phyloP scores from a whole-genome alignment of 163 green algal species.

The Volvox carteri region DNA sequence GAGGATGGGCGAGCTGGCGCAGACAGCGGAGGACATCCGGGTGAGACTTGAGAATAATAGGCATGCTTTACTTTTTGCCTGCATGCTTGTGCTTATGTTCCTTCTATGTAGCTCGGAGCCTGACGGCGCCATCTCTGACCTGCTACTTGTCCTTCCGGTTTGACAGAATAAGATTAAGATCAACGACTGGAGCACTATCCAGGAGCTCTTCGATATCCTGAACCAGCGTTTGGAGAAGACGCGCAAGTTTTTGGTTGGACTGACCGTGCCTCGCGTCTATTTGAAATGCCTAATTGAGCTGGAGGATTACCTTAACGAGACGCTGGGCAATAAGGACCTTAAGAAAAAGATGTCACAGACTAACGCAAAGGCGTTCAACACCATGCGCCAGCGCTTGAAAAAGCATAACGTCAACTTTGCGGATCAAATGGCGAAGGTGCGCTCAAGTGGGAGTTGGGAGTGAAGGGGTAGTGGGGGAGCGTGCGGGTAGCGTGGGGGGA shows the following conservation, averaged over 20 bases:
- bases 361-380: slow-evolving; percentile 95
- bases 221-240: slow-evolving; percentile 97
- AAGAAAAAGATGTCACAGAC: slow-evolving; percentile 97
- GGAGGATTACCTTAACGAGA: slow-evolving; percentile 91
- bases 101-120: slow-evolving; percentile 13
- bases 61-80: background rate
- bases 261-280: slow-evolving; percentile 85
- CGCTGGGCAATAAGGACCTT: slow-evolving; percentile 85
- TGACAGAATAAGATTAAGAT: slow-evolving; percentile 98
- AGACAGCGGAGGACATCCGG: slow-evolving; percentile 90
- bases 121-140: background rate
- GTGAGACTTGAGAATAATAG: slow-evolving; percentile 62
- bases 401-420: slow-evolving; percentile 91
- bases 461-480: too few species aligned
- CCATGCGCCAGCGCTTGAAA: slow-evolving; percentile 97
- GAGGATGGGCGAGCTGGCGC: slow-evolving; percentile 89
- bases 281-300: slow-evolving; percentile 90
- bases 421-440: slow-evolving; percentile 82
- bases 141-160: background rate
- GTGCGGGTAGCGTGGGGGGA: too few species aligned
- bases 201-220: slow-evolving; percentile 96
- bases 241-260: slow-evolving; percentile 56
- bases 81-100: background rate
- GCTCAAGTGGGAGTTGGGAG: too few species aligned
- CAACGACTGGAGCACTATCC: slow-evolving; percentile 97